Evolutionary conservation across 352 stramenopile genomes (phyloP).

Genomic region (Pythium pyrilobum): DNA sequence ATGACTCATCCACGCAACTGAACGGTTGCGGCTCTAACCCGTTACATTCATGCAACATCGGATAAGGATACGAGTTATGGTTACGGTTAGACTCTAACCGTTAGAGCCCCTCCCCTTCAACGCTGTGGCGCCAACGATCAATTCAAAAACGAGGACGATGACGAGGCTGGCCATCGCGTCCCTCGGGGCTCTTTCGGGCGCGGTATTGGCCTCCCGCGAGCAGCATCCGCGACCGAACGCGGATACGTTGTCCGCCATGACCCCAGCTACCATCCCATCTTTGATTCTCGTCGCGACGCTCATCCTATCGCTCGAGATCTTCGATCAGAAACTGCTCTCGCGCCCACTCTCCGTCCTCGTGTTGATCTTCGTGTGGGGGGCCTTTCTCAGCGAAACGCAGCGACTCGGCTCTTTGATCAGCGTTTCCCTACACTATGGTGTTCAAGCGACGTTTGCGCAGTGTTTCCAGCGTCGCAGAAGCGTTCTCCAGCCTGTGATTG

Average conservation of each 20-base stretch:
- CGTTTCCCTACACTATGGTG: conserved; percentile 36
- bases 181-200: too few species aligned
- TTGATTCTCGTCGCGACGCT: conserved; percentile 41
- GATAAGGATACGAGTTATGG: too few species aligned
- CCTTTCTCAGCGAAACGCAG: conserved; percentile 24
- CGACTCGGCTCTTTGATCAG: conserved; percentile 44
- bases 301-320: conserved; percentile 63
- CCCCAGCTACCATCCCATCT: conserved; percentile 22
- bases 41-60: too few species aligned
- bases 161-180: not conserved
- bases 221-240: not conserved
- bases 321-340: conserved; percentile 39
- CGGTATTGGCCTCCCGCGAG: too few species aligned
- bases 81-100: too few species aligned
- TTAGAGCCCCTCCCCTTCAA: not conserved
- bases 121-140: not conserved
- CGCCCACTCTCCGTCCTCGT: conserved; percentile 30
- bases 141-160: not conserved
- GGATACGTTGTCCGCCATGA: too few species aligned
- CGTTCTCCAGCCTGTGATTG: too few species aligned
- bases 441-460: conserved; percentile 28
- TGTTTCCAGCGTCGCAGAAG: too few species aligned
- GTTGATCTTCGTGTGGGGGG: conserved; percentile 34
- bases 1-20: too few species aligned
- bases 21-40: too few species aligned